Evolutionary conservation across 257 asterid species (phyloP).

Genomic region (Primulina tabacum): DNA sequence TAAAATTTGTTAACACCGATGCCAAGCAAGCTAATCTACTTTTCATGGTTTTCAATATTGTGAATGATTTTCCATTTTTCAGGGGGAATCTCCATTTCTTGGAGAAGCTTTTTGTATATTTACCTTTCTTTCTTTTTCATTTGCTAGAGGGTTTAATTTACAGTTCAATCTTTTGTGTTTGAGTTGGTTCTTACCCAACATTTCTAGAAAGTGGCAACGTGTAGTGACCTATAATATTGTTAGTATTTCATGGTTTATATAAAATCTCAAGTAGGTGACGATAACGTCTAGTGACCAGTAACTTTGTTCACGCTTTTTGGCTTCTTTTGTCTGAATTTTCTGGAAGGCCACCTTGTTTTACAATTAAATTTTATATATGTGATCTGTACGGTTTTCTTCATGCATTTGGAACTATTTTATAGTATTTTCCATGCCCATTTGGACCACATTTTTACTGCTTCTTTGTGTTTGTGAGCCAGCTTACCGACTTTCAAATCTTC

Average conservation of each 20-base stretch:
- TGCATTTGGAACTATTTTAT: not conserved
- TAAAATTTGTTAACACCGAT: conserved; percentile 37
- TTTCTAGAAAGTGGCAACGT: conserved; percentile 26
- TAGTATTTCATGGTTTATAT: conserved; percentile 22
- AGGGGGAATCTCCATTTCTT: conserved; percentile 23
- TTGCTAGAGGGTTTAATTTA: conserved; percentile 9
- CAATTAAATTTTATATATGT: not conserved
- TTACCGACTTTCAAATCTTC: not conserved
- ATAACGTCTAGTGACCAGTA: no score
- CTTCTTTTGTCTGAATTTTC: not conserved
- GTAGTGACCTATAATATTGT: conserved; percentile 26
- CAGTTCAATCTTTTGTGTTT: conserved; percentile 5
- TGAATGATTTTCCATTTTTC: conserved; percentile 17
- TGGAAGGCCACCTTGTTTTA: not conserved
- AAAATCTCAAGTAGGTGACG: conserved; percentile 17
- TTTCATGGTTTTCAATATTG: conserved; percentile 19
- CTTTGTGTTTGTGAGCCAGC: not conserved
- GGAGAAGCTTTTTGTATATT: conserved; percentile 26
- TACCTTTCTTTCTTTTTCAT: conserved; percentile 24
- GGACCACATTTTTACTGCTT: not conserved
- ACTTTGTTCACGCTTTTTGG: not conserved
- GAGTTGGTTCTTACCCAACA: conserved; percentile 9
- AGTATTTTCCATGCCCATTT: not conserved
- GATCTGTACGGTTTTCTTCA: not conserved
- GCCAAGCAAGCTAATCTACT: conserved; percentile 33